phyloP scores from a whole-genome alignment of 2,329 filamentous ascomycete genomes.

The Apiospora hydei region DNA sequence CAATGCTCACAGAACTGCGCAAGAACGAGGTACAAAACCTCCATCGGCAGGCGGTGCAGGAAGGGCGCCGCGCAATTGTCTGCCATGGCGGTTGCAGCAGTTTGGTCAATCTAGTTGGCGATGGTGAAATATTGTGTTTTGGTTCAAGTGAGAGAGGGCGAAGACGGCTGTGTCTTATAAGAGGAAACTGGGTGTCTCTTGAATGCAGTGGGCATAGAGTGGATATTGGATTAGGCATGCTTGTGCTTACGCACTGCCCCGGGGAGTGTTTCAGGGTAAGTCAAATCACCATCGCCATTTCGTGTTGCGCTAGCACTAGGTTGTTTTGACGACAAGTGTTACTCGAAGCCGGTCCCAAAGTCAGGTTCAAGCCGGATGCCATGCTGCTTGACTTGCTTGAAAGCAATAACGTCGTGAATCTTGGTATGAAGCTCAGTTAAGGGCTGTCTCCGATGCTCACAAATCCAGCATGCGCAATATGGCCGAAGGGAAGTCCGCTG shows the following conservation, averaged over 20 bases:
- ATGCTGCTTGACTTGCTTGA: no score
- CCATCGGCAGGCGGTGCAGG: background rate
- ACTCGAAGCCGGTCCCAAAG: background rate
- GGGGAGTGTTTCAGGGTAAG: background rate
- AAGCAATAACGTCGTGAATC: no score
- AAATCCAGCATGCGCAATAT: background rate
- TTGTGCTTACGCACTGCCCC: background rate
- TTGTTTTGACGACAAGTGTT: background rate
- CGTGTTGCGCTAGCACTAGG: background rate
- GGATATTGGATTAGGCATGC: background rate
- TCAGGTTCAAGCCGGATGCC: no score
- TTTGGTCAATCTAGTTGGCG: background rate
- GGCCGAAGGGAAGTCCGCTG: slow-evolving; percentile 45
- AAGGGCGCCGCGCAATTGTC: background rate
- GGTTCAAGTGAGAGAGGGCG: background rate
- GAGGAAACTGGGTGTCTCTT: background rate
- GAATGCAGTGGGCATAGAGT: no score
- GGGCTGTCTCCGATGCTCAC: background rate
- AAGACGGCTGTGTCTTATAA: no score
- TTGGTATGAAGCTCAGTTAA: no score
- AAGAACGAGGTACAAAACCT: slow-evolving; percentile 9
- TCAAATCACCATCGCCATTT: background rate
- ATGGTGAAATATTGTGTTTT: background rate
- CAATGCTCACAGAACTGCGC: slow-evolving; percentile 19
- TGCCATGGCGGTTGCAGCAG: slow-evolving; percentile 1